Percentiles rank a stretch among this genome's conserved stretches.
Conservation (phyloP, 495 filamentous ascomycete species). For the Penicillium odoratum region DNA sequence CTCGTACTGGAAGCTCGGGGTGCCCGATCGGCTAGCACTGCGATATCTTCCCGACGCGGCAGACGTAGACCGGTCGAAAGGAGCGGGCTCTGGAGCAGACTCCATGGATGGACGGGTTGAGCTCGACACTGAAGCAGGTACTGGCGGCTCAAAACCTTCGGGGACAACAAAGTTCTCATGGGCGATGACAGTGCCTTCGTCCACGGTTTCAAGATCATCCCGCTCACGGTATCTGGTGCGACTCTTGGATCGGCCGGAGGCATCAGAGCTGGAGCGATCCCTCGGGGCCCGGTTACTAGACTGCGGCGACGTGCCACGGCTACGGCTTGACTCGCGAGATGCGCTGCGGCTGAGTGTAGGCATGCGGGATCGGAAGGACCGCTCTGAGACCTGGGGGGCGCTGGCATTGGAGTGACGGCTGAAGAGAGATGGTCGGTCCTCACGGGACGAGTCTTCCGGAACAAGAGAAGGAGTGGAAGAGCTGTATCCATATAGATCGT, state of each 20-base stretch:
- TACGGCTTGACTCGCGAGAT: conserved; percentile 42
- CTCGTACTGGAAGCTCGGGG: conserved; percentile 45
- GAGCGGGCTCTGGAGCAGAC: conserved; percentile 23
- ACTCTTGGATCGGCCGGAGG: conserved; percentile 55
- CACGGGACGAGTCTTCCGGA: conserved; percentile 46
- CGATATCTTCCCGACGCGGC: conserved; percentile 44
- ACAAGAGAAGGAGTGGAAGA: conserved; percentile 51
- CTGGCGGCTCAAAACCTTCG: conserved; percentile 30
- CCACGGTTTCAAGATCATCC: conserved; percentile 46
- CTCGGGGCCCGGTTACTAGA: conserved; percentile 42
- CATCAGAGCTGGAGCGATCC: conserved; percentile 64
- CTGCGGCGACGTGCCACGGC: conserved; percentile 40
- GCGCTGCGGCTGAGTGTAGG: conserved; percentile 39
- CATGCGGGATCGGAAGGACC: conserved; percentile 36
- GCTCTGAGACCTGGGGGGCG: conserved; percentile 41
- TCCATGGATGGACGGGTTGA: conserved; percentile 47
- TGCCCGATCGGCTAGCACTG: conserved; percentile 50
- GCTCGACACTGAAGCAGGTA: conserved; percentile 28
- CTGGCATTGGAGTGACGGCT: conserved; percentile 44
- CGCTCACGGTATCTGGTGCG: conserved; percentile 49
- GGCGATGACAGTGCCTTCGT: conserved; percentile 33
- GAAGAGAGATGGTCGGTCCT: conserved; percentile 29
- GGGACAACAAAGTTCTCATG: conserved; percentile 28
- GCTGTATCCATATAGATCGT: conserved; percentile 62
- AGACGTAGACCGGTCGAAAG: conserved; percentile 42